phyloP scores from a whole-genome alignment of 2,329 filamentous ascomycete species.

The Fusarium napiforme region DNA sequence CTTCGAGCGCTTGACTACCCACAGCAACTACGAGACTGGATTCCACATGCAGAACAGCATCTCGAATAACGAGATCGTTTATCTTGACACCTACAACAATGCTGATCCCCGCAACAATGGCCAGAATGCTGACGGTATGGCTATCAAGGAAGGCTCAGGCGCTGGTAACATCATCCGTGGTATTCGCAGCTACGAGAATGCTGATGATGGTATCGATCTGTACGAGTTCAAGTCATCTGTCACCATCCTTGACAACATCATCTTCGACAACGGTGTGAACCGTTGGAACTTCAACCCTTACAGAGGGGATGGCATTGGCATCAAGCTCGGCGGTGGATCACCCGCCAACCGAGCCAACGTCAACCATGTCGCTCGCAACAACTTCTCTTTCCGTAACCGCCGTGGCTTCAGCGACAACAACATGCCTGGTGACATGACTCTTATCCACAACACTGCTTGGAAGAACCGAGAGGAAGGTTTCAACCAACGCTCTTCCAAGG shows the following conservation, averaged over 20 bases:
- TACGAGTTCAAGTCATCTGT: constrained; percentile 52
- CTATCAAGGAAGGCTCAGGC: constrained; percentile 57
- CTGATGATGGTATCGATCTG: constrained; percentile 55
- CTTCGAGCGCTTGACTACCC: constrained; percentile 49
- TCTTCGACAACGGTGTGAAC: constrained; percentile 59
- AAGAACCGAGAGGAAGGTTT: background rate
- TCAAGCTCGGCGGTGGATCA: constrained; percentile 54
- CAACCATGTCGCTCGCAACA: constrained; percentile 55
- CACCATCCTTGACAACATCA: constrained; percentile 52
- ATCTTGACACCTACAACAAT: constrained; percentile 54
- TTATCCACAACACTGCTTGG: background rate
- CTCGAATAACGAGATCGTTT: constrained; percentile 52
- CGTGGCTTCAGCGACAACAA: background rate
- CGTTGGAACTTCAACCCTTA: constrained; percentile 55
- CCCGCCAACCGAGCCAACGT: constrained; percentile 47
- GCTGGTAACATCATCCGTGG: constrained; percentile 57
- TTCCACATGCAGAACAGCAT: constrained; percentile 49
- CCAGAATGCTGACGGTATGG: constrained; percentile 60
- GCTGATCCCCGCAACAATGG: constrained; percentile 60
- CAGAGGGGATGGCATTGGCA: constrained; percentile 57
- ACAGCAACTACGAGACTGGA: constrained; percentile 52
- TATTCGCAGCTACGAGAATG: constrained; percentile 59
- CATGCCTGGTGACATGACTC: background rate
- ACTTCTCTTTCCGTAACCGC: background rate
- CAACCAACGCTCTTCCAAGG: background rate